Base-by-base conservation (phyloP, 2,329 filamentous ascomycete genomes). In the Alternaria sp. region DNA sequence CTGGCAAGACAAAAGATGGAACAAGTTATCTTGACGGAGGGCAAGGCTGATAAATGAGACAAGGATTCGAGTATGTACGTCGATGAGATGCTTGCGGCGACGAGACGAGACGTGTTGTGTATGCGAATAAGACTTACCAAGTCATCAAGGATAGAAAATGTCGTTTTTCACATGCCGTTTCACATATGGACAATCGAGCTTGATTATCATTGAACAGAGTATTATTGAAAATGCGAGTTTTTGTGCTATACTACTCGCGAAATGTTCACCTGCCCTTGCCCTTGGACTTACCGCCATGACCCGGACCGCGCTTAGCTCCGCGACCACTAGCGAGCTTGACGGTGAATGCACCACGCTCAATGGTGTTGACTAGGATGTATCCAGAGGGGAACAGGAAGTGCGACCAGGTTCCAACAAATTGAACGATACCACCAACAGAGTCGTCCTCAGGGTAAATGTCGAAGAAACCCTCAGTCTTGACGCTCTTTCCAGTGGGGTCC, bases 371-470 rank as follows among this genome's bases (percentile, higher is more conserved):
- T 20, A 79, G 63, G 24, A 79, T 72, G 59, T 66, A 76, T 3
- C 77, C 76, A 26, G 71, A 75, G 2, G 72, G 72, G 51, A 73
- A 79, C n/a, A 71, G 49, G 34, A 72, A 76, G 57, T 81, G 81
- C 14, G 71, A 76, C 80, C 80, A 82, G 2, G 76, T 78, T 9
- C 80, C 80, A n/a, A 79, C 76, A 55, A 80, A 82, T 18, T 76
- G 67, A 8, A 80, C 61, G 4, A 65, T 65, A n/a, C 80, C 80
- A 20, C 69, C 70, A 4, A 64, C 52, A 26, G 71, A 63, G 55
- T 81, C 79, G 54, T 81, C 79, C 59, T 80, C 79, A 9, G 79
- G 79, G 62, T 80, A 79, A 36, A 79, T 71, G 59, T 81, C 78
- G 56, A 81, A 81, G 70, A 78, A 81, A 14, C 70, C 80, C 38